Evolutionary conservation across 2,329 filamentous ascomycete genomes (phyloP).

Genomic region (Talaromyces sp.): DNA sequence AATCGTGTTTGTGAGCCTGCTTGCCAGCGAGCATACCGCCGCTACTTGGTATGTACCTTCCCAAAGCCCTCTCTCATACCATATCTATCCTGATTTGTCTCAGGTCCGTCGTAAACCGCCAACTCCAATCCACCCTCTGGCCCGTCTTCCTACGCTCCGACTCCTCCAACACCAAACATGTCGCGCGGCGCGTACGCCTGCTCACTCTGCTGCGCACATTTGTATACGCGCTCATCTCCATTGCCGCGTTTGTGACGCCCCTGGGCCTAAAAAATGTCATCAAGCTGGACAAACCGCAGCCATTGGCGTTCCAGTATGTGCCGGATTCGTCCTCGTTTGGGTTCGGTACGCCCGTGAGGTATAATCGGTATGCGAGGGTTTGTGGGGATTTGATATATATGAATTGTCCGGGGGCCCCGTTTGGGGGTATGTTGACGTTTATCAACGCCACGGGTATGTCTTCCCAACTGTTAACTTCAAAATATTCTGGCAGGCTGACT

Average conservation of each 20-base stretch:
- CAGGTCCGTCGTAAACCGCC: neutral
- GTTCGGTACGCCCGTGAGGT: neutral
- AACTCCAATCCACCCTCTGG: conserved; percentile 1
- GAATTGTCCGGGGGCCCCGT: neutral
- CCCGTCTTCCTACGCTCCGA: neutral
- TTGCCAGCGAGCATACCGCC: neutral
- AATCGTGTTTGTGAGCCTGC: neutral
- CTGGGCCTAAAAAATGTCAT: neutral
- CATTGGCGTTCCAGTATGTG: neutral
- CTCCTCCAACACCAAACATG: neutral
- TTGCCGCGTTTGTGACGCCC: neutral
- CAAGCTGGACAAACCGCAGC: neutral
- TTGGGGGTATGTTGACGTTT: neutral
- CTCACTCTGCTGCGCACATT: neutral
- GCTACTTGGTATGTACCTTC: neutral
- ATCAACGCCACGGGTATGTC: neutral
- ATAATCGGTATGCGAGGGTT: neutral
- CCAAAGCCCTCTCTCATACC: neutral
- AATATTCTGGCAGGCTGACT: neutral
- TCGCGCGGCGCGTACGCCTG: neutral
- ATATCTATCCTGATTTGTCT: neutral
- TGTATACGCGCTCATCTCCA: neutral
- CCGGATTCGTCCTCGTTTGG: neutral
- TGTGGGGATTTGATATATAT: neutral
- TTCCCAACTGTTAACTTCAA: neutral